Conservation (phyloP, 225 moss, liverwort and hornwort genomes). For the Takakia lepidozioides region DNA sequence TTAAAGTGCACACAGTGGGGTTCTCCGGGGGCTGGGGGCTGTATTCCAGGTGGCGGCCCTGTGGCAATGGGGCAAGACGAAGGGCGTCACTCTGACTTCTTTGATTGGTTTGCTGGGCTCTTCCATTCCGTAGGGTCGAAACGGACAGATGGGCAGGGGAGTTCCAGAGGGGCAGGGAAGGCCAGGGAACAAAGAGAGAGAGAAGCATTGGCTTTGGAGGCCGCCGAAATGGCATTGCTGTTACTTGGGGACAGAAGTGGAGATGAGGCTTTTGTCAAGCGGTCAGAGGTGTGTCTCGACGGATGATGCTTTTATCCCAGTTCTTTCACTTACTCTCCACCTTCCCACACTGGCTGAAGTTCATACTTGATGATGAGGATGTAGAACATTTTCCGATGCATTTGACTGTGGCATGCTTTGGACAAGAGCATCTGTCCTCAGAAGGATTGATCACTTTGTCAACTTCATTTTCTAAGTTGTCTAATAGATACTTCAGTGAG, state of each 20-base stretch:
- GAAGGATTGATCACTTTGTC: too few species aligned
- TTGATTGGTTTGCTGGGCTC: conserved; percentile 24
- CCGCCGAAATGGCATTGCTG: conserved; percentile 11
- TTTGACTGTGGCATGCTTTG: too few species aligned
- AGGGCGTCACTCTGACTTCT: conserved; percentile 21
- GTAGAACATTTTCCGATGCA: too few species aligned
- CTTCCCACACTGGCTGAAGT: conserved; percentile 1
- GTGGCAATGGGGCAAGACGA: too few species aligned
- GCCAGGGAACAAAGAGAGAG: too few species aligned
- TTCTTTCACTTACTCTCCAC: background rate
- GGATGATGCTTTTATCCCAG: background rate
- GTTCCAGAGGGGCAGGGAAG: conserved; percentile 1
- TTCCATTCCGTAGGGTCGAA: conserved; percentile 21
- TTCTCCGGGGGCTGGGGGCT: too few species aligned
- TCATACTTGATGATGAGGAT: too few species aligned
- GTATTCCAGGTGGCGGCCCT: too few species aligned
- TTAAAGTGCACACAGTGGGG: conserved; percentile 2
- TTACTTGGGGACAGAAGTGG: conserved; percentile 33
- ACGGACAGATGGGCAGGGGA: conserved; percentile 26
- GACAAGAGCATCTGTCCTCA: too few species aligned
- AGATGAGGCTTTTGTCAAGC: conserved; percentile 51
- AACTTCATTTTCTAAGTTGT: too few species aligned
- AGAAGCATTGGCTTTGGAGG: too few species aligned
- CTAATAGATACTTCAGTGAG: too few species aligned
- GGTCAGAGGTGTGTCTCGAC: conserved; percentile 49